Evolutionary conservation across 495 filamentous ascomycete genomes (phyloP).

Genomic region (Parmelia sp.): DNA sequence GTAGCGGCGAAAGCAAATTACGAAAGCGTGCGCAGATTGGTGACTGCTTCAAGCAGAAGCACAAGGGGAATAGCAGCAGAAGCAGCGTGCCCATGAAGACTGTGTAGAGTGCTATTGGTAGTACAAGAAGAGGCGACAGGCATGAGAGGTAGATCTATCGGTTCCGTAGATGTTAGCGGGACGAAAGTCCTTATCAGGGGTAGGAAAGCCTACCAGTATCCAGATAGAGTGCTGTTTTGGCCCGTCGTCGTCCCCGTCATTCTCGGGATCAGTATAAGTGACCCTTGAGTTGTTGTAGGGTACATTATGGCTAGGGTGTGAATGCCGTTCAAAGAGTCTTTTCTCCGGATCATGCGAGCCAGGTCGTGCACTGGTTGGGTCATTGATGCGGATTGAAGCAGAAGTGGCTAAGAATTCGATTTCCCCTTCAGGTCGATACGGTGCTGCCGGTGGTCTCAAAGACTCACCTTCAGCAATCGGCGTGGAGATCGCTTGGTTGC

Average conservation of each 20-base stretch:
- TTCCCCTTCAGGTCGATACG: not conserved
- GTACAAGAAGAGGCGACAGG: constrained; percentile 42
- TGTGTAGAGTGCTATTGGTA: constrained; percentile 40
- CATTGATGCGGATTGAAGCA: not conserved
- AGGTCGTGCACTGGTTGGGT: not conserved
- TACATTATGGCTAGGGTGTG: not conserved
- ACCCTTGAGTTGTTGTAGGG: not conserved
- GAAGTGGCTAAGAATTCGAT: not conserved
- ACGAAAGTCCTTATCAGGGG: not conserved
- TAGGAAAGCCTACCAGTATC: constrained; percentile 26
- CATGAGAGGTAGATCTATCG: constrained; percentile 44
- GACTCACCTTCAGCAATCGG: not conserved
- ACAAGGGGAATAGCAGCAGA: constrained; percentile 39
- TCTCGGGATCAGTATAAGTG: constrained; percentile 9
- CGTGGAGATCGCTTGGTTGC: not conserved
- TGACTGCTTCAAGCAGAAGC: constrained; percentile 34
- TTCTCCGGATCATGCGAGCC: constrained; percentile 7
- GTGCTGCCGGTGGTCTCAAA: not conserved
- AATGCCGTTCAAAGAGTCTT: not conserved
- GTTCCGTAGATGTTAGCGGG: not conserved
- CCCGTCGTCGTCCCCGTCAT: constrained; percentile 17
- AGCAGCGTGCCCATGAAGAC: constrained; percentile 39
- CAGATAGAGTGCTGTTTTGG: constrained; percentile 27
- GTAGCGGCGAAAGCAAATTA: constrained; percentile 38
- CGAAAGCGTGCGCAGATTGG: constrained; percentile 37